phyloP scores from a whole-genome alignment of 2,329 filamentous ascomycete species.

The Neurospora sp. region DNA sequence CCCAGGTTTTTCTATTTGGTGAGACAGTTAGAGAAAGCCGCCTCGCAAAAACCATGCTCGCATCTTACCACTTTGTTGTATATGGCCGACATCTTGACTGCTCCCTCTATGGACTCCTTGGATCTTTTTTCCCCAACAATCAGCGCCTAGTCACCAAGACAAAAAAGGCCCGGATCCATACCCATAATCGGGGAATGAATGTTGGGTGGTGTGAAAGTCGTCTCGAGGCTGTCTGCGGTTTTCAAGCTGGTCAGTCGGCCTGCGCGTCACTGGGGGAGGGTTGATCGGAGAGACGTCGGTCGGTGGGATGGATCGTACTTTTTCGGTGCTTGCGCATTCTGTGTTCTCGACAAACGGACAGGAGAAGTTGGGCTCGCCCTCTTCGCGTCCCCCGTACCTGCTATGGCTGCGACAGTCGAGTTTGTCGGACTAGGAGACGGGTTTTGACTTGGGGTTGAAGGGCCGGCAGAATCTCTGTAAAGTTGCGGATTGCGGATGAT shows the following conservation, averaged over 20 bases:
- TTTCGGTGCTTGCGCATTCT: conserved; percentile 13
- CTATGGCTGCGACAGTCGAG: neutral
- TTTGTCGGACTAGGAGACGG: neutral
- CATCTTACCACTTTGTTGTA: conserved; percentile 5
- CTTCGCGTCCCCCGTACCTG: neutral
- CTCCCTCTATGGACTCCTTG: conserved; percentile 8
- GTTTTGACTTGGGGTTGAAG: neutral
- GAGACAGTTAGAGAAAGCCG: neutral
- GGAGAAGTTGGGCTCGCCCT: neutral
- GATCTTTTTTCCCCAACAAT: conserved; percentile 5
- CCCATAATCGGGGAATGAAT: conserved; percentile 19
- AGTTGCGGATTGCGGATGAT: neutral
- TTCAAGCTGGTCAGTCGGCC: conserved; percentile 2
- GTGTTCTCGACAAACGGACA: neutral
- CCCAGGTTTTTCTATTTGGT: neutral
- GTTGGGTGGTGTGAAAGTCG: conserved; percentile 11
- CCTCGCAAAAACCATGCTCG: neutral
- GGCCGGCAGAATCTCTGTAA: neutral
- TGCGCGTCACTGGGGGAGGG: neutral
- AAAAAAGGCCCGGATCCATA: conserved; percentile 3
- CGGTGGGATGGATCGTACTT: conserved; percentile 3
- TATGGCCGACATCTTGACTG: conserved; percentile 9
- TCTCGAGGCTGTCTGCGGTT: conserved; percentile 4
- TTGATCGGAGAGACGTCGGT: neutral
- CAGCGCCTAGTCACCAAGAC: conserved; percentile 3